Percentiles rank a stretch among this genome's conserved stretches.
Conservation (phyloP, 2,329 filamentous ascomycete genomes). For the Neofusicoccum kwambonambiense region DNA sequence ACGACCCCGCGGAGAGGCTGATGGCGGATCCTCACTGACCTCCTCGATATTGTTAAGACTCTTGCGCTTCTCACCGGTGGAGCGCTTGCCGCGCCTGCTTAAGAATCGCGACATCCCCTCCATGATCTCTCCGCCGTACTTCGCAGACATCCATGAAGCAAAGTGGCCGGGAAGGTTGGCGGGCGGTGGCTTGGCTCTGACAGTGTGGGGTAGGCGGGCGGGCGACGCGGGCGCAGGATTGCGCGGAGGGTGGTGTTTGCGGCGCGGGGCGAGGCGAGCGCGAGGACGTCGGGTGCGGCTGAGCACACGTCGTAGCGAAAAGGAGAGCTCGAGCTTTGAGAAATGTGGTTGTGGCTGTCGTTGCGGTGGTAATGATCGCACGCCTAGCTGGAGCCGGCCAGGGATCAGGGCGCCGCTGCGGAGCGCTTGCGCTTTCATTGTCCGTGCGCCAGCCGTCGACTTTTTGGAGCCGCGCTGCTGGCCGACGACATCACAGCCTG, state of each 20-base stretch:
- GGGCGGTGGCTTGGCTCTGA: conserved; percentile 4
- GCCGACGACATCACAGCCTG: conserved; percentile 18
- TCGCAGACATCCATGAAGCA: conserved; percentile 23
- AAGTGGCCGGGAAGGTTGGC: neutral
- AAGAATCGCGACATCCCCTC: conserved; percentile 64
- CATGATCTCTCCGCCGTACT: conserved; percentile 34
- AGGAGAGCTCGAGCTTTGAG: conserved; percentile 14
- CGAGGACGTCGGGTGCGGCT: neutral
- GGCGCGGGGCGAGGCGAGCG: conserved; percentile 5
- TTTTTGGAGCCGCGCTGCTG: conserved; percentile 15
- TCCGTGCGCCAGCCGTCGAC: conserved; percentile 11
- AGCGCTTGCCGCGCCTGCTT: conserved; percentile 63
- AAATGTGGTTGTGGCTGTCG: conserved; percentile 1
- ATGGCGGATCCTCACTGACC: conserved; percentile 12
- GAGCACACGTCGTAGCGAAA: conserved; percentile 2
- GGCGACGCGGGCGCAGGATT: neutral
- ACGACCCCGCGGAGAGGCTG: conserved; percentile 4
- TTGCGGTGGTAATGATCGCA: conserved; percentile 4
- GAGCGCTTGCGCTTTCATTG: neutral
- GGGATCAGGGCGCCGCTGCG: conserved; percentile 5
- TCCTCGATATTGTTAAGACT: conserved; percentile 10
- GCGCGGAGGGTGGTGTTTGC: conserved; percentile 1
- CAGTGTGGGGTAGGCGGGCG: conserved; percentile 18
- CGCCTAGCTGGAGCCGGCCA: conserved; percentile 3
- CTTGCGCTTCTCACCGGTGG: conserved; percentile 32